Evolutionary conservation across 495 filamentous ascomycete genomes (phyloP).

Genomic region (Letharia lupina): DNA sequence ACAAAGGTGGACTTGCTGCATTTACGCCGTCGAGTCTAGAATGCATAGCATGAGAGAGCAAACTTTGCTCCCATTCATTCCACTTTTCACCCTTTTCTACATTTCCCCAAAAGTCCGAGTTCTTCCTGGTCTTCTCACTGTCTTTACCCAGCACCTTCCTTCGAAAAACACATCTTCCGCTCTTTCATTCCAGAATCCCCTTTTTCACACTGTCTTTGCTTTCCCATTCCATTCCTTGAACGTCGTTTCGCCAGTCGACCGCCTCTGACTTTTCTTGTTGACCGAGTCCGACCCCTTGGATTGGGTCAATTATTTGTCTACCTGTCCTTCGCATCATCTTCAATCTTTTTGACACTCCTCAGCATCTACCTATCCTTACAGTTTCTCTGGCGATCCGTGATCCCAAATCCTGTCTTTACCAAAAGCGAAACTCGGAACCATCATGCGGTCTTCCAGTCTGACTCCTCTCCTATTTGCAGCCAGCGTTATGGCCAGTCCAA

Average conservation of each 20-base stretch:
- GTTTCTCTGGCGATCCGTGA: not conserved
- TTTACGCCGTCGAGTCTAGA: not conserved
- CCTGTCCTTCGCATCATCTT: not conserved
- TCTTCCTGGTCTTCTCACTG: not conserved
- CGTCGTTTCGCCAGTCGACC: slow-evolving; percentile 7
- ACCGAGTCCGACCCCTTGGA: not conserved
- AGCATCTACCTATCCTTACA: not conserved
- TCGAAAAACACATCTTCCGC: not conserved
- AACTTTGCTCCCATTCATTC: not conserved
- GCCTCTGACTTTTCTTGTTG: not conserved
- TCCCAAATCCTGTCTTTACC: not conserved
- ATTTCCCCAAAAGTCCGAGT: not conserved
- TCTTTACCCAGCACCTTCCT: not conserved
- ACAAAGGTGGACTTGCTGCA: not conserved
- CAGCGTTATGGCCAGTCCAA: slow-evolving; percentile 51
- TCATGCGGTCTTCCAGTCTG: slow-evolving; percentile 63
- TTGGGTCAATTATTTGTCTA: too few species aligned
- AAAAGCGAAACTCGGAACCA: slow-evolving; percentile 22
- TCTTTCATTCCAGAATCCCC: not conserved
- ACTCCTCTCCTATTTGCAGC: slow-evolving; percentile 54
- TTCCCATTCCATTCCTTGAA: slow-evolving; percentile 2
- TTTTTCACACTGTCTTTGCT: slow-evolving; percentile 2
- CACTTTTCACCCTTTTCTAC: not conserved
- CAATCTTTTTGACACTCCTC: not conserved
- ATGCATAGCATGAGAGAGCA: not conserved